phyloP scores from a whole-genome alignment of 2,329 filamentous ascomycete genomes.

The Coniella vitis region DNA sequence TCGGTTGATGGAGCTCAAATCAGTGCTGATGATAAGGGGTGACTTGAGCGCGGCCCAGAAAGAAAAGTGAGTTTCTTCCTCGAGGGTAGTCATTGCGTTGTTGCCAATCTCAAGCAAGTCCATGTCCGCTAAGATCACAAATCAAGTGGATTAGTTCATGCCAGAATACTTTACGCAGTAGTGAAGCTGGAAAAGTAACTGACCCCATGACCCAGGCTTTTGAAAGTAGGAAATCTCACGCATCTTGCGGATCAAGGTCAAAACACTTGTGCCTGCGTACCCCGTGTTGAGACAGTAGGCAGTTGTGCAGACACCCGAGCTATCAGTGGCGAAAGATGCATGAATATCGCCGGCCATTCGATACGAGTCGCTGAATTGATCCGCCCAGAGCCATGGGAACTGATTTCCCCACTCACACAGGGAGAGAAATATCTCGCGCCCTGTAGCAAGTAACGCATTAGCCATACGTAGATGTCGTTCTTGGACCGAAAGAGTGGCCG shows the following conservation, averaged over 20 bases:
- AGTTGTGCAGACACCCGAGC: background rate
- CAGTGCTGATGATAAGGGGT: constrained; percentile 8
- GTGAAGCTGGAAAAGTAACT: no score
- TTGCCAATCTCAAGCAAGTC: constrained; percentile 7
- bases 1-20: background rate
- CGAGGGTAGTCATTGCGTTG: constrained; percentile 1
- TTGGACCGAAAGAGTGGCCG: constrained; percentile 26
- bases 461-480: background rate
- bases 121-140: constrained; percentile 30
- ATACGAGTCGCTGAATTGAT: constrained; percentile 4
- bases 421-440: constrained; percentile 3
- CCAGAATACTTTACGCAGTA: no score
- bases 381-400: constrained; percentile 5
- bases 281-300: constrained; percentile 30
- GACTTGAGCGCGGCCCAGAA: constrained; percentile 4
- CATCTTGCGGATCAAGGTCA: background rate
- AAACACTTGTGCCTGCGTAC: background rate
- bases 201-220: background rate
- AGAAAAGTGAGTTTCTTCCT: constrained; percentile 5
- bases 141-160: no score
- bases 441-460: background rate
- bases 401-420: constrained; percentile 7
- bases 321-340: constrained; percentile 15
- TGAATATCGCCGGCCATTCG: constrained; percentile 5
- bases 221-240: background rate